Evolutionary conservation across 2,329 filamentous ascomycete species (phyloP).

Genomic region (Nannizziopsis barbatae): DNA sequence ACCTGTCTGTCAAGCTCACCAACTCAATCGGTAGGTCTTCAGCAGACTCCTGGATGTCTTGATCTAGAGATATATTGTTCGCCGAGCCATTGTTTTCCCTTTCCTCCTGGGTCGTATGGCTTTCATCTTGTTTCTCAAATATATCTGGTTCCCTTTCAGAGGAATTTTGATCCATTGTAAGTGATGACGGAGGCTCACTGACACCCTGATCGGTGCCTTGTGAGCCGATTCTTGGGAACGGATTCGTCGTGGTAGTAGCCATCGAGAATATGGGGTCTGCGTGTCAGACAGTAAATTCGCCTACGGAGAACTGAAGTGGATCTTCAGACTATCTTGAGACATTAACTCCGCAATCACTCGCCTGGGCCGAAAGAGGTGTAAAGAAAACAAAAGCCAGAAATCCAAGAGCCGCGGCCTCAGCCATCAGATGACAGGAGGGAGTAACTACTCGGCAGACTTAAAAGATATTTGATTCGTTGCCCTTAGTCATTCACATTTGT

Average conservation of each 20-base stretch:
- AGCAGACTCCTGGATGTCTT: conserved; percentile 50
- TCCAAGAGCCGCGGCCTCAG: no score
- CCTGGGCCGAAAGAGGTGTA: no score
- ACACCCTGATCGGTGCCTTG: conserved; percentile 19
- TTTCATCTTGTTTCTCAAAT: conserved; percentile 35
- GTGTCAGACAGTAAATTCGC: no score
- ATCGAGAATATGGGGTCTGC: not conserved
- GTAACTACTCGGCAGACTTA: no score
- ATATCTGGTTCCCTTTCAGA: conserved; percentile 28
- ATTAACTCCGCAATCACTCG: no score
- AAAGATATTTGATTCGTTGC: no score
- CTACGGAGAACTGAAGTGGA: no score
- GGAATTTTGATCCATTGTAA: conserved; percentile 13
- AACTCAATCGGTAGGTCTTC: conserved; percentile 92
- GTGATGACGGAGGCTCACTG: not conserved
- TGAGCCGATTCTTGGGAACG: conserved; percentile 19
- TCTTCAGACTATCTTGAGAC: no score
- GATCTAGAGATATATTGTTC: conserved; percentile 24
- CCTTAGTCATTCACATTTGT: no score
- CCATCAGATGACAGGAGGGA: no score
- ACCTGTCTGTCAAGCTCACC: conserved; percentile 80
- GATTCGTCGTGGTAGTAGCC: conserved; percentile 5
- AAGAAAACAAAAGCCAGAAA: no score
- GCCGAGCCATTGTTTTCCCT: conserved; percentile 27
- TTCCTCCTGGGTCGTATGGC: conserved; percentile 23